Evolutionary conservation across 1,284 basidiomycete genomes (phyloP), one percentile per base, ranked within the genome.

Genomic region (Ceratobasidium sp.): DNA sequence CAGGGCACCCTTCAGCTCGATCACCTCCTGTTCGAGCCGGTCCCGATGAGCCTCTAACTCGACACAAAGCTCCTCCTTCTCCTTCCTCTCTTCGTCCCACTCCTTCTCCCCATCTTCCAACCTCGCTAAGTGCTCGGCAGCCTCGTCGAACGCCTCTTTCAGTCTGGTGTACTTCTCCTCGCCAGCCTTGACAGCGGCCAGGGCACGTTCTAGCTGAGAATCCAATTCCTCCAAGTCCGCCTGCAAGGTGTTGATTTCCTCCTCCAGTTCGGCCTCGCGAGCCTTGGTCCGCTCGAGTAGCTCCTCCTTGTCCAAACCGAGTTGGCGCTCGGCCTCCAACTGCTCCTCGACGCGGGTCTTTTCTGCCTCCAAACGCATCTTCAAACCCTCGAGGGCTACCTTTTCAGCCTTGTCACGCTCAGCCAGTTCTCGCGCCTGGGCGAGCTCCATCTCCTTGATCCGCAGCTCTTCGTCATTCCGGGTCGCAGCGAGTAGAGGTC

Each of bases 381-480:
- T 92, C 48, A 96, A 83, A 75, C 85, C 89, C 81, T 96, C 92
- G 58, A 98, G 80, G 5, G 89, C 88, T 78, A 91, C 90, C 71
- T 89, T 88, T 82, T 96, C 95, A 71, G 86, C 86, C 76, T 92
- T 89, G 74, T 98, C 96, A 31, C 92, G 88, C 80, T 96, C 93
- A 0, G 93, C 94, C 11, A 92, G 86, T 80, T 98, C 96, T 80
- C 91, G 93, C 72, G 91, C 88, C 54, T 95, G 83, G 0, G 88
- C 85, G 31, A 98, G 85, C 81, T 99, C 97, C 2, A 91, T 87
- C 76, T 98, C 93, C 82, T 98, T 97, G 81, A 88, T 88, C 37
- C 92, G 88, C 11, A 98, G 86, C 81, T 98, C 97, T 51, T 98
- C 95, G 79, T 99, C 97, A 77, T 90, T 92, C 27, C 95, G 86